Base-by-base conservation (phyloP, 2,329 filamentous ascomycete species). In the Neodidymelliopsis sp. region DNA sequence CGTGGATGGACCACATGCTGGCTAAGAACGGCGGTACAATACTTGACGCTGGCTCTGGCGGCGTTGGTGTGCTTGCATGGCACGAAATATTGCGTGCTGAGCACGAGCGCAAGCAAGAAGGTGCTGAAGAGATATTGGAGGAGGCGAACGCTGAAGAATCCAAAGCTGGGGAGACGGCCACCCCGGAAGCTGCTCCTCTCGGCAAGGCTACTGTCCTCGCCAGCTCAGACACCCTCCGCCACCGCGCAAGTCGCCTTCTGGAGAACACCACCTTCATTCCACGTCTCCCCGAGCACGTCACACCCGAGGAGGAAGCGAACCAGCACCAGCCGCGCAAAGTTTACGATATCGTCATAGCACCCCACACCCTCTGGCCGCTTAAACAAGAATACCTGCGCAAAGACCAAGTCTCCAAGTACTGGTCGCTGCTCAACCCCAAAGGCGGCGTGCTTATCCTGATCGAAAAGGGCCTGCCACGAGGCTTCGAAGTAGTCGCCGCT, bases 211-310 rank as follows among this genome's bases (percentile, higher is more conserved):
- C 90, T 0, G 91, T 96, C 1, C 76, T 97, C 3, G 85, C 89
- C 2, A 91, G 86, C 0, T 89, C 90, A 0, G 84, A 91, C 54
- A 77, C 84, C 2, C 78, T 99, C 20, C 85, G 91, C 13, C 80
- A 89, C 46, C 87, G 91, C 23, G 80, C 91, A 18, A 90, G 91
- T 57, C 79, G 78, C 13, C 83, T 97, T 55, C 77, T 99, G 10
- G 82, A 95, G 27, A 88, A 97, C 69, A 97, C 94, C 0, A 95
- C 89, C 0, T 97, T 99, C 67, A 80, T 99, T 6, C 92, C 93
- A 6, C 86, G 92, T 4, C 77, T 97, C n/a, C 94, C 94, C 0
- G 91, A 97, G 65, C 91, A 93, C 56, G 74, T 91, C 19, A 87
- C 88, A 66, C 82, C 84, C 1, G 78, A 86, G 49, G 83, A 76